Conservation (phyloP, 1,139 yeast species). For the Yamadazyma kanchanaburiensis region DNA sequence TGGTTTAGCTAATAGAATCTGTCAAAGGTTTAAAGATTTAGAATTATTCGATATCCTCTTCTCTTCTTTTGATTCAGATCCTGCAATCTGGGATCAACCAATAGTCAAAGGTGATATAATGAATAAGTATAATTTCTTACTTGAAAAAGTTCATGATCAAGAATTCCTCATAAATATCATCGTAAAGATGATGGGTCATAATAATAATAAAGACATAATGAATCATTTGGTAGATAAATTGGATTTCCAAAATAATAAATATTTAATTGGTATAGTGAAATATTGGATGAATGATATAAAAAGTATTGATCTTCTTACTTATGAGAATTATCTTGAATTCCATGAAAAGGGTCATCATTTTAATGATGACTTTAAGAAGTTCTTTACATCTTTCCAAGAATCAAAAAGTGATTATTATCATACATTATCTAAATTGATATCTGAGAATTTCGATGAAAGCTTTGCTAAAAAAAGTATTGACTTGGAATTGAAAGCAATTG, state of each 20-base stretch:
- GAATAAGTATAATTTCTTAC: conserved; percentile 12
- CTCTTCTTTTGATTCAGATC: conserved; percentile 4
- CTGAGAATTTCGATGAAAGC: conserved; percentile 15
- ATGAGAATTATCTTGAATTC: conserved; percentile 8
- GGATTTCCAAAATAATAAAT: conserved; percentile 16
- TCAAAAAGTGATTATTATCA: conserved; percentile 32
- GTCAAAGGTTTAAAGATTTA: conserved; percentile 10
- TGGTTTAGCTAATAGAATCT: conserved; percentile 6
- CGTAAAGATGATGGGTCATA: conserved; percentile 29
- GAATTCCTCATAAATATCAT: conserved; percentile 27
- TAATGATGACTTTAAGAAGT: conserved; percentile 6
- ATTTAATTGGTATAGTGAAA: conserved; percentile 34
- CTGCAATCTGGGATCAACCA: conserved; percentile 7
- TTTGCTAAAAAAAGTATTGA: conserved; percentile 25
- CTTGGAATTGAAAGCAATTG: conserved; percentile 33
- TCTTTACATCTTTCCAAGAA: conserved; percentile 4
- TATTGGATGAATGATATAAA: conserved; percentile 24
- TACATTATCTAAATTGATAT: conserved; percentile 28
- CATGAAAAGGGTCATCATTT: conserved; percentile 3
- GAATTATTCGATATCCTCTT: conserved; percentile 10
- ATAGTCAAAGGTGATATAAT: conserved; percentile 13
- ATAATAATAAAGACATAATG: conserved; percentile 22
- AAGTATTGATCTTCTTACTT: conserved; percentile 7
- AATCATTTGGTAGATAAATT: conserved; percentile 21
- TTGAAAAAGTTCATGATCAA: conserved; percentile 13